These are phyloP conservation scores for Tetrahymena borealis DNA, from an alignment of 73 alveolate species.

Conservation along the genomic window DNA sequence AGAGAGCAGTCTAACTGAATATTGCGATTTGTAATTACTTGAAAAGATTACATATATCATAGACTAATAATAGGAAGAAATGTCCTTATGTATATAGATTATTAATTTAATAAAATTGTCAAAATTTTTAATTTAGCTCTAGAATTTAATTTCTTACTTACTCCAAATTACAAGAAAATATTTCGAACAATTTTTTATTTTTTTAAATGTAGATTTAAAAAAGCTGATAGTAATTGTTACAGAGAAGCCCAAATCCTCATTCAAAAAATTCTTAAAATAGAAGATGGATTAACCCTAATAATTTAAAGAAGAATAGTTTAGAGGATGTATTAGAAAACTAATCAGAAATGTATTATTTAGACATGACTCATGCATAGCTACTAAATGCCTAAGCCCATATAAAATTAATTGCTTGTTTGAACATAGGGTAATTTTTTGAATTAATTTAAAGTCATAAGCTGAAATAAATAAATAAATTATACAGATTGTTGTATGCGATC, in stretches of 20 bases:
- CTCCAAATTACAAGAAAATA: no score
- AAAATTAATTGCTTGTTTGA: not conserved
- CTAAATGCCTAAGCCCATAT: not conserved
- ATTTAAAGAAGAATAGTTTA: not conserved
- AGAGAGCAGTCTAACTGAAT: not conserved
- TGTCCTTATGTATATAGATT: not conserved
- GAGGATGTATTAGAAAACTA: not conserved
- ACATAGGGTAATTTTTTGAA: not conserved
- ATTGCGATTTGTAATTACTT: not conserved
- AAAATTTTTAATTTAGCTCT: no score
- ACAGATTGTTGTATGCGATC: not conserved
- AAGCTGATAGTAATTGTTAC: not conserved
- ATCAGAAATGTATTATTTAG: not conserved
- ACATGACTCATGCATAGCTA: not conserved
- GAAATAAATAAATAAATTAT: not conserved
- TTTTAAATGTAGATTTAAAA: not conserved
- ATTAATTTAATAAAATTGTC: no score
- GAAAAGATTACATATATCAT: not conserved
- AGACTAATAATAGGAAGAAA: not conserved
- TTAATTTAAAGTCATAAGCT: not conserved
- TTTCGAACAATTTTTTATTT: no score
- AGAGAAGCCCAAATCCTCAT: not conserved
- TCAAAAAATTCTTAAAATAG: not conserved
- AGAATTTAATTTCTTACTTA: no score
- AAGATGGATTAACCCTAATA: not conserved